phyloP scores from a whole-genome alignment of 768 basidiomycete species.

The Filobasidium floriforme region DNA sequence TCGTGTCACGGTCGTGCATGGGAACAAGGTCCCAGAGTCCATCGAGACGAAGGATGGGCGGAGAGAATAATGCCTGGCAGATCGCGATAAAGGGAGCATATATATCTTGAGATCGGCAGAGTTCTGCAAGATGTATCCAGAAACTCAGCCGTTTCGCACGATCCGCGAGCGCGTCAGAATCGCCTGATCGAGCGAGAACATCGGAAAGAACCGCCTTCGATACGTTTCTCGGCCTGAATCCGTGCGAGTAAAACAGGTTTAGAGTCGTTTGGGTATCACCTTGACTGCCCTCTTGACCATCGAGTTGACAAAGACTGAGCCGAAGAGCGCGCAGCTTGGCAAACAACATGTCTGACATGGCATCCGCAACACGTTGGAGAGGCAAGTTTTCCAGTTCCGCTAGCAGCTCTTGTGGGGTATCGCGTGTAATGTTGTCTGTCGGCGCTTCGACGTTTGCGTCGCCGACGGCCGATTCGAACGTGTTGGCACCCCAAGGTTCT shows the following conservation, averaged over 20 bases:
- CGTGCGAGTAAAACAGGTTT: neutral
- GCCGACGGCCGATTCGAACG: too few relatives aligned
- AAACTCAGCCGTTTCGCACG: neutral
- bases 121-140: constrained; percentile 8
- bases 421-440: too few relatives aligned
- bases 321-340: too few relatives aligned
- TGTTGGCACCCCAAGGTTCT: too few relatives aligned
- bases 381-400: too few relatives aligned
- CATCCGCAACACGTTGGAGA: too few relatives aligned
- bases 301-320: too few relatives aligned
- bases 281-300: neutral
- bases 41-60: neutral
- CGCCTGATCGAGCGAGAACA: neutral
- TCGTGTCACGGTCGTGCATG: neutral
- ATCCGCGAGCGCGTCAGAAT: neutral
- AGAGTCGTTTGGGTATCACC: neutral
- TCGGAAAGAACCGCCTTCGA: neutral
- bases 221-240: neutral
- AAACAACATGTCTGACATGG: too few relatives aligned
- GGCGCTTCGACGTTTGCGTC: too few relatives aligned
- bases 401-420: too few relatives aligned
- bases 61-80: constrained; percentile 1
- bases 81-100: constrained; percentile 10
- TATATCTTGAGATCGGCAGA: neutral
- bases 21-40: constrained; percentile 4